phyloP scores from a whole-genome alignment of 2,329 filamentous ascomycete species.

The Colletotrichum sidae region DNA sequence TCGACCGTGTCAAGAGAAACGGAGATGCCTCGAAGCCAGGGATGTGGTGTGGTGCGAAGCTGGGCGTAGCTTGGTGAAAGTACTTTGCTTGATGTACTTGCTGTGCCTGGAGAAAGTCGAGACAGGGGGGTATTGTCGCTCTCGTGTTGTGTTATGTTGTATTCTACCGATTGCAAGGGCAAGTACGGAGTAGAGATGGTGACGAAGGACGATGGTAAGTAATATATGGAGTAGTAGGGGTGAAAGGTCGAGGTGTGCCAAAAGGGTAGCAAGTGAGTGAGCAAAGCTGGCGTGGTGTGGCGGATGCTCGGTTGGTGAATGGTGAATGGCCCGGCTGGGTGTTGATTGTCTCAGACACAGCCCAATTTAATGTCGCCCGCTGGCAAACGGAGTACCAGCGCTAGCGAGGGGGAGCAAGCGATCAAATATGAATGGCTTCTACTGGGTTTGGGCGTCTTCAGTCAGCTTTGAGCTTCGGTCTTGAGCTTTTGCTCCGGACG shows the following conservation, averaged over 20 bases:
- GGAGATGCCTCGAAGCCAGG: background rate
- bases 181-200: background rate
- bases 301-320: slow-evolving; percentile 27
- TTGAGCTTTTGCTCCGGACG: background rate
- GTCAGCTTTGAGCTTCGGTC: background rate
- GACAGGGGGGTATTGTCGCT: no score
- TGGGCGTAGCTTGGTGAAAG: background rate
- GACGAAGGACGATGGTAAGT: background rate
- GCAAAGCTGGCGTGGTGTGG: background rate
- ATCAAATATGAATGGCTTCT: background rate
- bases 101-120: no score
- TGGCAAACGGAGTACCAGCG: no score
- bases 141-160: no score
- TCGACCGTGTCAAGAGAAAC: slow-evolving; percentile 17
- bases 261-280: background rate
- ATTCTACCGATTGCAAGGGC: background rate
- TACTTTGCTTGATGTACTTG: background rate
- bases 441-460: background rate
- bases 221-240: no score
- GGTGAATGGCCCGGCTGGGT: background rate
- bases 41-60: background rate
- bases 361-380: background rate
- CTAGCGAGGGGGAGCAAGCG: background rate
- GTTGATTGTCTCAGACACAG: slow-evolving; percentile 27
- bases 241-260: no score